A percentile compares a stretch with the other conserved stretches of the same genome.
Conservation (phyloP, 257 asterid genomes). For the Lavandula angustifolia region DNA sequence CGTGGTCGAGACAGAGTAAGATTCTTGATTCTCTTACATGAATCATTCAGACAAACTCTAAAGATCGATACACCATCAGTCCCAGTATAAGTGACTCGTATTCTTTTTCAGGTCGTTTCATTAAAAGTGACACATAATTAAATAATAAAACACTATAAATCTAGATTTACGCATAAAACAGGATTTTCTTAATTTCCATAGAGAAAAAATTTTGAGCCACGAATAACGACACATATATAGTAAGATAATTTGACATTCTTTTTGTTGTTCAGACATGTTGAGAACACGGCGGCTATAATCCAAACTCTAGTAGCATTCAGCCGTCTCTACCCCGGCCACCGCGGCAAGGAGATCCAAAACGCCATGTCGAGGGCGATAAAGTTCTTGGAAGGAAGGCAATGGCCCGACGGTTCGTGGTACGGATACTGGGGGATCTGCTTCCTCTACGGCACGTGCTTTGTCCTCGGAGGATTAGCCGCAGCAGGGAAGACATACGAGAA, state of each 20-base stretch:
- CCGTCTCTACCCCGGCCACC: neutral
- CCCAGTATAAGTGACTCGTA: no score
- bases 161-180: no score
- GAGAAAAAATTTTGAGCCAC: no score
- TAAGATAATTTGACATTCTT: neutral
- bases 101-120: no score
- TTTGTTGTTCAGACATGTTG: neutral
- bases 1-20: slow-evolving; percentile 17
- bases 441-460: neutral
- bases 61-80: no score
- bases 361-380: neutral
- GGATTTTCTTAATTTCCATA: no score
- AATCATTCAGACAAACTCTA: no score
- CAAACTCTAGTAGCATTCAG: neutral
- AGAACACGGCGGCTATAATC: neutral
- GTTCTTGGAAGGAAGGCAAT: neutral
- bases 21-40: no score
- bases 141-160: no score
- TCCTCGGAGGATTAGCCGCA: neutral
- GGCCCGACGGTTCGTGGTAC: slow-evolving; percentile 21
- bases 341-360: neutral
- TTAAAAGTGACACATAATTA: no score
- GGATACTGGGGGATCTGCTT: slow-evolving; percentile 16
- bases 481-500: slow-evolving; percentile 8
- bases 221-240: neutral